Percentiles rank a stretch among this genome's conserved stretches.
Conservation (phyloP, 2,329 filamentous ascomycete genomes). For the Cercospora citrullina region DNA sequence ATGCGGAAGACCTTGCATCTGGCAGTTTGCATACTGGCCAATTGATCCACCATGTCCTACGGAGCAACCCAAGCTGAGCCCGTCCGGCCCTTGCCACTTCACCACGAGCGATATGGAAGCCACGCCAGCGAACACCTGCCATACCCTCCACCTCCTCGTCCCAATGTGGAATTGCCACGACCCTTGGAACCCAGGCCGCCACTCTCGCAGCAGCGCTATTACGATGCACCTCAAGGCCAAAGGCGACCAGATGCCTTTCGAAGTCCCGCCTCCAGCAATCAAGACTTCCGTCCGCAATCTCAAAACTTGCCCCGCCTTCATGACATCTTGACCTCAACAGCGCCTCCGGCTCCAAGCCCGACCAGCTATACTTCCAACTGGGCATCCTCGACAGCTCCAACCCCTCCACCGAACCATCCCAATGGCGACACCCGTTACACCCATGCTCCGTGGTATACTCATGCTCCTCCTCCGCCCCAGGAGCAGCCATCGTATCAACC, state of each 20-base stretch:
- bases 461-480: slow-evolving; percentile 24
- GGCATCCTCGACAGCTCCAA: slow-evolving; percentile 17
- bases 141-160: slow-evolving; percentile 22
- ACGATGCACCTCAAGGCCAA: slow-evolving; percentile 20
- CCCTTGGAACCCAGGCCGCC: slow-evolving; percentile 33
- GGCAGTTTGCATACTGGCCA: background rate
- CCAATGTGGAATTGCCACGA: slow-evolving; percentile 29
- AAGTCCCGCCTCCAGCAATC: slow-evolving; percentile 14
- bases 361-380: slow-evolving; percentile 21
- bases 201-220: slow-evolving; percentile 23
- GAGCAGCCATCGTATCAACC: slow-evolving; percentile 22
- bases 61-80: slow-evolving; percentile 19
- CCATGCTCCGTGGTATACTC: slow-evolving; percentile 28
- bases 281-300: slow-evolving; percentile 28
- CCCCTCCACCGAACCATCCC: slow-evolving; percentile 19
- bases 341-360: slow-evolving; percentile 18
- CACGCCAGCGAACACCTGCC: slow-evolving; percentile 21
- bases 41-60: slow-evolving; percentile 17
- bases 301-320: slow-evolving; percentile 35
- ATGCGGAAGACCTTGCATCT: slow-evolving; percentile 12
- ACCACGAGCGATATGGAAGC: slow-evolving; percentile 26
- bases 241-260: slow-evolving; percentile 27
- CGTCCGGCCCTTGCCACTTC: slow-evolving; percentile 15
- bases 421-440: slow-evolving; percentile 25
- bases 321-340: slow-evolving; percentile 34